These are phyloP conservation scores for Chernovozyma aurita DNA, from an alignment of 1,139 yeast species.

Conservation along the genomic window DNA sequence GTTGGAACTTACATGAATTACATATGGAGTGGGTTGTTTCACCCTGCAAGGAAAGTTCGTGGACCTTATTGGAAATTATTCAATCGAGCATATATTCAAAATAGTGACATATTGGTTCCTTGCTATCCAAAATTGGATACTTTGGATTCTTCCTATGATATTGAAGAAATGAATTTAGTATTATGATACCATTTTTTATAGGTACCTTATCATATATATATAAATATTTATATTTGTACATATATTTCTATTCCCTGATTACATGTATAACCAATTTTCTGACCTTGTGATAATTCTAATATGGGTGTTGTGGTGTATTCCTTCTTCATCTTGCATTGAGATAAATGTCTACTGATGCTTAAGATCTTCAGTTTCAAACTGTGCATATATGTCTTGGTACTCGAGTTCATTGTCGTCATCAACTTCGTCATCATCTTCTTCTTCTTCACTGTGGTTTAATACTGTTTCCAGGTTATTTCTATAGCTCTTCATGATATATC, in stretches of 20 bases:
- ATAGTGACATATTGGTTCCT: constrained; percentile 76
- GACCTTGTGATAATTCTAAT: no score
- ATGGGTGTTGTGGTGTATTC: no score
- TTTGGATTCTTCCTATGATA: constrained; percentile 16
- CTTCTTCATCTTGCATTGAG: background rate
- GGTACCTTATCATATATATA: background rate
- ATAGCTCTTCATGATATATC: constrained; percentile 38
- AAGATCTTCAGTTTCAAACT: constrained; percentile 2
- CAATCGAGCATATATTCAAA: constrained; percentile 72
- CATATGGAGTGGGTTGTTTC: constrained; percentile 85
- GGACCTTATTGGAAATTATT: constrained; percentile 81
- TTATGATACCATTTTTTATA: no score
- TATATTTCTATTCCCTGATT: no score
- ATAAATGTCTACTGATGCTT: constrained; percentile 2
- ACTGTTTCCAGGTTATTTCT: constrained; percentile 27
- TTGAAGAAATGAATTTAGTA: constrained; percentile 37
- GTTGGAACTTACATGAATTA: constrained; percentile 72
- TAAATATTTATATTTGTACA: no score
- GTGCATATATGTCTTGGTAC: background rate
- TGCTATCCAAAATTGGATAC: constrained; percentile 62
- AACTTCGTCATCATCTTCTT: background rate
- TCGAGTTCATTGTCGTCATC: background rate
- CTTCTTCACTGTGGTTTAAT: background rate
- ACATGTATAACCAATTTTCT: no score
- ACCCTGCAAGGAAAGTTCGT: constrained; percentile 88